These are phyloP conservation scores for Apiotrichum montevideense DNA, from an alignment of 1,284 basidiomycete species.

Conservation along the genomic window DNA sequence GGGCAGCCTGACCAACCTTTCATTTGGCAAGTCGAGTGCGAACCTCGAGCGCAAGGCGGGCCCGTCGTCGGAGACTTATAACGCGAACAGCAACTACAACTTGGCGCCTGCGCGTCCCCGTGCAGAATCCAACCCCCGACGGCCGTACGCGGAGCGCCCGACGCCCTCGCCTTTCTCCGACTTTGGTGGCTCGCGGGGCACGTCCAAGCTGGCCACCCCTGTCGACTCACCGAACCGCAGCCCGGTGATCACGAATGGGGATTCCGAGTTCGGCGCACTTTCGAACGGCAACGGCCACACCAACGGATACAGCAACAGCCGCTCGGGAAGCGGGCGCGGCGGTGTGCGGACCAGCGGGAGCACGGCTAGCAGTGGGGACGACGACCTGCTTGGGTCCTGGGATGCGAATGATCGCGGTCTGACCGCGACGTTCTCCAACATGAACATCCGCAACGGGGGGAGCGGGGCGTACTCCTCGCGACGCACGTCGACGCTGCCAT, in stretches of 20 bases:
- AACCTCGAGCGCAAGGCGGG: constrained; percentile 13
- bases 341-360: neutral
- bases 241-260: neutral
- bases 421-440: constrained; percentile 25
- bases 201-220: neutral
- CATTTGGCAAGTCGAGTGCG: constrained; percentile 1
- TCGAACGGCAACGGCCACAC: neutral
- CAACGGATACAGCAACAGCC: constrained; percentile 1
- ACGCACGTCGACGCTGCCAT: constrained; percentile 1
- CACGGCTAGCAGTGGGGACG: neutral
- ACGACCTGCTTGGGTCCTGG: constrained; percentile 34
- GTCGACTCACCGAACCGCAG: constrained; percentile 1
- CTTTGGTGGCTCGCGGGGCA: constrained; percentile 2
- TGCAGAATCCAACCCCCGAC: constrained; percentile 16
- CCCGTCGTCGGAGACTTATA: constrained; percentile 35
- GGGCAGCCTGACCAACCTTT: constrained; percentile 8
- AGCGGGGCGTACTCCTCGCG: neutral
- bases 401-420: constrained; percentile 29
- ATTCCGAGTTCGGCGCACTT: neutral
- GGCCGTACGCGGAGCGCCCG: constrained; percentile 16
- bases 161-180: constrained; percentile 20
- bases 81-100: constrained; percentile 16
- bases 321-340: constrained; percentile 8
- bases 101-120: constrained; percentile 11
- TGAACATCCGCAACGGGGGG: constrained; percentile 8